Percentiles rank a stretch among this genome's conserved stretches.
phyloP scores from a whole-genome alignment of 345 rosid species.

The Eucalyptus sideroxylon region DNA sequence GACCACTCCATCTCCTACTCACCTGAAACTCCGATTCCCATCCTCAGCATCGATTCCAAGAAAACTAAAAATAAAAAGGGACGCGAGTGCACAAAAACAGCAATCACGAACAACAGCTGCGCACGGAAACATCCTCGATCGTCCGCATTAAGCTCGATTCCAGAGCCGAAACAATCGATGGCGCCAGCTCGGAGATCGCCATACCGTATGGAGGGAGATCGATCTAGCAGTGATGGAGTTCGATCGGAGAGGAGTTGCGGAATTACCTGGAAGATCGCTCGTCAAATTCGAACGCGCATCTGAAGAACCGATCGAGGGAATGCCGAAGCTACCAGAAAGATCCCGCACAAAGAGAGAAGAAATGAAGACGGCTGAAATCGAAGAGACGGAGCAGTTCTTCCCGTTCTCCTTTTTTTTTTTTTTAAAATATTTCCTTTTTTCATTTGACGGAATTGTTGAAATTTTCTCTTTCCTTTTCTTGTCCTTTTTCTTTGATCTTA shows the following conservation, averaged over 20 bases:
- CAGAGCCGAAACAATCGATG: neutral
- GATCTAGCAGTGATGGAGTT: neutral
- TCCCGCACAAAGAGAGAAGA: neutral
- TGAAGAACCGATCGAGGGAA: neutral
- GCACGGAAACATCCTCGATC: neutral
- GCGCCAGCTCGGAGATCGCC: neutral
- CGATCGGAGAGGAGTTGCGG: neutral
- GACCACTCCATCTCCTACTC: slow-evolving; percentile 78
- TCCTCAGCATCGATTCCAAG: neutral
- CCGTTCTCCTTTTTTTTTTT: neutral
- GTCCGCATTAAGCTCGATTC: neutral
- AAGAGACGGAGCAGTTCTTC: neutral
- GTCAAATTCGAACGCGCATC: neutral
- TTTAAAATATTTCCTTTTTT: neutral
- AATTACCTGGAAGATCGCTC: neutral
- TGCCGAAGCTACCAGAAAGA: neutral
- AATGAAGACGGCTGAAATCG: neutral
- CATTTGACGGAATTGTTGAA: neutral
- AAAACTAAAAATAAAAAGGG: neutral
- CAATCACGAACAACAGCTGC: neutral
- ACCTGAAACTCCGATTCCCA: neutral
- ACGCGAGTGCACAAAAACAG: neutral
- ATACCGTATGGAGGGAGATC: neutral
- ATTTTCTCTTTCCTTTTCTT: neutral
- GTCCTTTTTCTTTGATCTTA: neutral